These are phyloP conservation scores for Thalassiosira hispida DNA, from an alignment of 352 stramenopile species.

Conservation along the genomic window DNA sequence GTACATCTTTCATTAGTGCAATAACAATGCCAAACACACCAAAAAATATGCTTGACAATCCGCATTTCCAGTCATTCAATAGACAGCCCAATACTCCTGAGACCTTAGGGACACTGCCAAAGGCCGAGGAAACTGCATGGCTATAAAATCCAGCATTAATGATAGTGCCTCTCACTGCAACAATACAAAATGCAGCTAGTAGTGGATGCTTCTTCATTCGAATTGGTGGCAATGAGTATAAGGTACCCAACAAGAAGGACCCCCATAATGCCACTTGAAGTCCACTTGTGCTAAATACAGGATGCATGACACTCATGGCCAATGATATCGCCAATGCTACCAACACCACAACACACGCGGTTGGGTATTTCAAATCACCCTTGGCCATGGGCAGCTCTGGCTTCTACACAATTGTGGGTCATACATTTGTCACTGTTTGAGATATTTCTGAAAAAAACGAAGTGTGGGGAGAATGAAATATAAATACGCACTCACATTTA, in stretches of 20 bases:
- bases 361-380: slow-evolving; percentile 73
- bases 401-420: slow-evolving; percentile 59
- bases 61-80: slow-evolving; percentile 59
- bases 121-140: slow-evolving; percentile 73
- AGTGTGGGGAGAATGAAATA: neutral
- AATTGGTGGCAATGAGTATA: slow-evolving; percentile 87
- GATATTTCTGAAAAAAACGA: too few species aligned
- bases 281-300: slow-evolving; percentile 55
- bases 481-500: slow-evolving; percentile 70
- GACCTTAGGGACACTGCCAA: slow-evolving; percentile 29
- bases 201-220: slow-evolving; percentile 88
- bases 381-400: slow-evolving; percentile 86
- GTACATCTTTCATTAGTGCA: slow-evolving; percentile 90
- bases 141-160: slow-evolving; percentile 89
- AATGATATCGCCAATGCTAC: slow-evolving; percentile 61
- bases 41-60: slow-evolving; percentile 79
- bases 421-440: neutral
- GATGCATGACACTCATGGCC: slow-evolving; percentile 59
- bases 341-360: slow-evolving; percentile 64
- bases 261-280: slow-evolving; percentile 81
- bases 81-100: slow-evolving; percentile 64
- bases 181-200: slow-evolving; percentile 88
- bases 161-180: slow-evolving; percentile 85
- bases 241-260: slow-evolving; percentile 83
- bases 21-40: slow-evolving; percentile 82